A percentile compares a stretch with the other conserved stretches of the same genome.
Conservation (phyloP, 768 basidiomycete genomes). For the Serpula lacrymans region DNA sequence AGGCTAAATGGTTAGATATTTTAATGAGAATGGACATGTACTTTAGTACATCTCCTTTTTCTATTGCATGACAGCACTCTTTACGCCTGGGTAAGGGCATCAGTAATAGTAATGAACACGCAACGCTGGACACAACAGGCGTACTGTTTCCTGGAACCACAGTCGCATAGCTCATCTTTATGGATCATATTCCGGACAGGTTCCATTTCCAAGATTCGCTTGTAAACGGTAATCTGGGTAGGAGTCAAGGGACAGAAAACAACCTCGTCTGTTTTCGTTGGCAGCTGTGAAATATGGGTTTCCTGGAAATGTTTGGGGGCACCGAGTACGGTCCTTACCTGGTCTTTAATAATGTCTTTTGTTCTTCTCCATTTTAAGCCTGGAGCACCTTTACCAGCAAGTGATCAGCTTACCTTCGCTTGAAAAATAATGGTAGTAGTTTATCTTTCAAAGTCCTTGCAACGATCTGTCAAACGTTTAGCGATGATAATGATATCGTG, state of each 20-base stretch:
- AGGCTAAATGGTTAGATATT: conserved; percentile 81
- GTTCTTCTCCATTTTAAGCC: conserved; percentile 38
- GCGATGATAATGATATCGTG: too few species aligned
- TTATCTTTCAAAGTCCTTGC: conserved; percentile 61
- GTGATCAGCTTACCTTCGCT: conserved; percentile 55
- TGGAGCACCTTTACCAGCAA: not conserved
- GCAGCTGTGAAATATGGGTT: conserved; percentile 49
- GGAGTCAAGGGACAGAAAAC: conserved; percentile 88
- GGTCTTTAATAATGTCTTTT: conserved; percentile 71
- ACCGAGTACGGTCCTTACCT: conserved; percentile 35
- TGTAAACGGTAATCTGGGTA: conserved; percentile 72
- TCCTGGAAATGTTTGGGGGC: not conserved
- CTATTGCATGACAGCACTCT: conserved; percentile 50
- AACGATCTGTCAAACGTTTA: conserved; percentile 40
- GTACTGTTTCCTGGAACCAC: conserved; percentile 59
- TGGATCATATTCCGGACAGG: conserved; percentile 69
- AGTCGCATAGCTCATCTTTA: conserved; percentile 71
- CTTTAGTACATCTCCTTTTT: conserved; percentile 58
- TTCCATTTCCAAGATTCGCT: conserved; percentile 57
- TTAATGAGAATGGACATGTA: conserved; percentile 83
- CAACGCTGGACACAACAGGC: conserved; percentile 13
- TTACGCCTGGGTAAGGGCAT: conserved; percentile 43
- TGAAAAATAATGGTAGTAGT: conserved; percentile 78
- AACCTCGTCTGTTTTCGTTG: conserved; percentile 84
- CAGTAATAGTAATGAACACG: conserved; percentile 2